phyloP scores from a whole-genome alignment of 306 rosid species.

The Fragaria nilgerrensis region DNA sequence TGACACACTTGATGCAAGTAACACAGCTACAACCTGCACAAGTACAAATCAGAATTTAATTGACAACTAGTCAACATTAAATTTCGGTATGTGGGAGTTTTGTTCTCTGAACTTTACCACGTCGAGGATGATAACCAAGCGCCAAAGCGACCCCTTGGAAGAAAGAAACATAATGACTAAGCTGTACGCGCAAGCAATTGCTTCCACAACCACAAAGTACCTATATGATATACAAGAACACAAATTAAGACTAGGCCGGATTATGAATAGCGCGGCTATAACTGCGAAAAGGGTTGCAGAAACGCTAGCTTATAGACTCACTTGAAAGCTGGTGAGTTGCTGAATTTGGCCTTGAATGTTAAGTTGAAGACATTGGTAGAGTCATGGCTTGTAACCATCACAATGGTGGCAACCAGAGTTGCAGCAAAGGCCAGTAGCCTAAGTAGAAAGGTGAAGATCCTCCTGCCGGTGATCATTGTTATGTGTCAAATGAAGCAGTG shows the following conservation, averaged over 20 bases:
- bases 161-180: conserved; percentile 26
- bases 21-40: conserved; percentile 36
- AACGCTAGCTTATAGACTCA: neutral
- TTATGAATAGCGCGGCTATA: neutral
- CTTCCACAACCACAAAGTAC: conserved; percentile 35
- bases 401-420: conserved; percentile 17
- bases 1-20: conserved; percentile 49
- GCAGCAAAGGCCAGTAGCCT: conserved; percentile 43
- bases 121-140: conserved; percentile 22
- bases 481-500: neutral
- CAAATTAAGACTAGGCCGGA: neutral
- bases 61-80: neutral
- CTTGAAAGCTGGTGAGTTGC: conserved; percentile 28
- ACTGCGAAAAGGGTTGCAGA: neutral
- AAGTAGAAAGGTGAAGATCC: conserved; percentile 19
- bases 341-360: conserved; percentile 34
- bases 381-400: conserved; percentile 36
- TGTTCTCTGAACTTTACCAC: conserved; percentile 14
- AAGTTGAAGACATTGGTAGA: conserved; percentile 28
- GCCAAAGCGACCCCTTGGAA: conserved; percentile 18
- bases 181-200: conserved; percentile 29
- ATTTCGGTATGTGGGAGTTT: neutral
- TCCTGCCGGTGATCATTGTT: conserved; percentile 26
- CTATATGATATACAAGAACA: conserved; percentile 5
- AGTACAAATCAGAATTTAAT: neutral